phyloP scores from a whole-genome alignment of 108 stramenopile species.

The Poteriospumella lacustris region DNA sequence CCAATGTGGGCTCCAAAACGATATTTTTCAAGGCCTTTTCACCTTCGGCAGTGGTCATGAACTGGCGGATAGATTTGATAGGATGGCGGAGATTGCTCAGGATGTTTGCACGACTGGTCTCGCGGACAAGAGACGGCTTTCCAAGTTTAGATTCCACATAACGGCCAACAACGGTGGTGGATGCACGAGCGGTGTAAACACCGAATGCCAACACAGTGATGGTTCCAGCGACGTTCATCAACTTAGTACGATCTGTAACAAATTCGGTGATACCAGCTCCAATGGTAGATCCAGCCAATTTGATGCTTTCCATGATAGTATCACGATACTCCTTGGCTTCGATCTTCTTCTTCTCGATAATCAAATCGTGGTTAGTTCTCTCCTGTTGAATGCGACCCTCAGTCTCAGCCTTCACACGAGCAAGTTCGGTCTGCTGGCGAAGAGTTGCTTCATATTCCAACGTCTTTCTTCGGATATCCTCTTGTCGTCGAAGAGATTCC shows the following conservation, averaged over 20 bases:
- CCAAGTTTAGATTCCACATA: conserved; percentile 88
- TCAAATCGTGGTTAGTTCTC: conserved; percentile 90
- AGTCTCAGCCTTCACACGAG: conserved; percentile 81
- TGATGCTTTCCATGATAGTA: conserved; percentile 82
- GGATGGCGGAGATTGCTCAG: conserved; percentile 46
- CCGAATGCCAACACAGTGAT: conserved; percentile 83
- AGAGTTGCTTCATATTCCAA: conserved; percentile 90
- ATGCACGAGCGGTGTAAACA: conserved; percentile 56
- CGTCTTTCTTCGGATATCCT: conserved; percentile 90
- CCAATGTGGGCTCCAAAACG: conserved; percentile 74
- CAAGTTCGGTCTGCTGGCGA: conserved; percentile 66
- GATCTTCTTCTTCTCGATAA: conserved; percentile 66
- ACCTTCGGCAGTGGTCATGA: conserved; percentile 24
- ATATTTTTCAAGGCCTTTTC: conserved; percentile 85
- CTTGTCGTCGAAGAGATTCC: conserved; percentile 86
- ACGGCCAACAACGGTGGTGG: conserved; percentile 66
- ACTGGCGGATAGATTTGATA: conserved; percentile 34
- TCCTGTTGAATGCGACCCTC: conserved; percentile 90
- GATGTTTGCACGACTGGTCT: neutral
- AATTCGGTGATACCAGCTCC: conserved; percentile 75
- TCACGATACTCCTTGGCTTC: conserved; percentile 80
- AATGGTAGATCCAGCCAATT: conserved; percentile 75
- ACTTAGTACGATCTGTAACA: conserved; percentile 76
- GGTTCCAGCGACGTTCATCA: conserved; percentile 82
- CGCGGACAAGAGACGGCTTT: conserved; percentile 76